A percentile compares a stretch with the other conserved stretches of the same genome.
These are phyloP conservation scores for Coccomyxa subellipsoidea DNA, from an alignment of 163 green algal genomes.

Conservation along the genomic window DNA sequence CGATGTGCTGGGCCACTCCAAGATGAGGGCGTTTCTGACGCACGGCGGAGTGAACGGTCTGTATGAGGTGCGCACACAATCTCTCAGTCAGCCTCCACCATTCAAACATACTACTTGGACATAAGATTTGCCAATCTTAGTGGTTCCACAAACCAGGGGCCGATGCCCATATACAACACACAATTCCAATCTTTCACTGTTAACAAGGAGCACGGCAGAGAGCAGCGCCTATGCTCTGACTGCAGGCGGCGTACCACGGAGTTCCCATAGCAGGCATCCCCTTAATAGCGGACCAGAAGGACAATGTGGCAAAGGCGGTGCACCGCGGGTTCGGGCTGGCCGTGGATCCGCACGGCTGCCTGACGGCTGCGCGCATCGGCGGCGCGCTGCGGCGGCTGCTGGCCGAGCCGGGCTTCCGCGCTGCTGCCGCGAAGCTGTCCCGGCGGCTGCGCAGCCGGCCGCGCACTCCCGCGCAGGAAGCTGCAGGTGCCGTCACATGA, in stretches of 20 bases:
- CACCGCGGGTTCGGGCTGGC: background rate
- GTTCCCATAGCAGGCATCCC: background rate
- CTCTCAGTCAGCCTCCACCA: background rate
- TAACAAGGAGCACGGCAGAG: no score
- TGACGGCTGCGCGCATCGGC: background rate
- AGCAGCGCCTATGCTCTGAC: background rate
- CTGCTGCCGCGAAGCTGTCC: background rate
- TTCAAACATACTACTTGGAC: background rate
- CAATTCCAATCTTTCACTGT: no score
- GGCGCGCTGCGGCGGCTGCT: background rate
- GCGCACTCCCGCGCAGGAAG: background rate
- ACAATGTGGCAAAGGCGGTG: constrained; percentile 9
- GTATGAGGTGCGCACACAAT: constrained; percentile 5
- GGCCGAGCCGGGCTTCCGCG: background rate
- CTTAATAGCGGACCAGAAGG: constrained; percentile 9
- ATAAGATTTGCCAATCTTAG: constrained; percentile 1
- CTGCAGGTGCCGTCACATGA: background rate
- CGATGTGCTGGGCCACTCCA: background rate
- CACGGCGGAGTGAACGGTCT: constrained; percentile 5
- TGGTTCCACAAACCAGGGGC: no score
- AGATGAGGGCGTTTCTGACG: constrained; percentile 1
- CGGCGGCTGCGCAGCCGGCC: constrained; percentile 2
- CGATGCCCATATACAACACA: no score
- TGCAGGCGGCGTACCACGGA: constrained; percentile 5
- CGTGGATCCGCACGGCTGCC: background rate